phyloP scores from a whole-genome alignment of 441 rosid genomes.

The Gossypium gossypioides region DNA sequence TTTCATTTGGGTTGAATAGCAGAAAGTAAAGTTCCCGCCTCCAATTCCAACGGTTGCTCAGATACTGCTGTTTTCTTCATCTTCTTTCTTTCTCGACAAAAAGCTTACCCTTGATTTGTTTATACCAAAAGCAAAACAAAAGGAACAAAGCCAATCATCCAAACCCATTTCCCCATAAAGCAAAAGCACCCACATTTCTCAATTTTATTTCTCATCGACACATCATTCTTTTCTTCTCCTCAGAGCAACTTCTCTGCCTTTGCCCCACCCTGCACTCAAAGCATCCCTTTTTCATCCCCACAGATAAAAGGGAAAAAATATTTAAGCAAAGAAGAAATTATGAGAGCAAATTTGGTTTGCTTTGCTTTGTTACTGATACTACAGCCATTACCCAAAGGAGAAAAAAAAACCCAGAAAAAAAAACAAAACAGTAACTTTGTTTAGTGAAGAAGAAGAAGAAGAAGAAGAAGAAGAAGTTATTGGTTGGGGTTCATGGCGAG shows the following conservation, averaged over 20 bases:
- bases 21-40: not conserved
- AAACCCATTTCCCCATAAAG: constrained; percentile 7
- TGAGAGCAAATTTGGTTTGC: constrained; percentile 1
- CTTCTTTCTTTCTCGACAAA: not conserved
- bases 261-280: constrained; percentile 53
- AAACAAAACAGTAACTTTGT: not conserved
- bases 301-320: constrained; percentile 9
- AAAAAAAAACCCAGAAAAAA: not conserved
- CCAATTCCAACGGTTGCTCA: not conserved
- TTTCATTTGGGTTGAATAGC: not conserved
- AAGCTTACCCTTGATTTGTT: not conserved
- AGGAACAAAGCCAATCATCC: not conserved
- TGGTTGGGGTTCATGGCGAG: constrained; percentile 47
- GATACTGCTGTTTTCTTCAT: not conserved
- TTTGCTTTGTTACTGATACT: not conserved
- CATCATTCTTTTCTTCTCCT: constrained; percentile 47
- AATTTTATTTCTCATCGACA: not conserved
- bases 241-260: constrained; percentile 48
- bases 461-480: not conserved
- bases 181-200: constrained; percentile 19
- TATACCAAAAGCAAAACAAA: not conserved
- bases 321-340: constrained; percentile 2
- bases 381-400: not conserved
- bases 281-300: constrained; percentile 31
- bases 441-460: not conserved